Evolutionary conservation across 805 yeast genomes (phyloP).

Genomic region (Naumovozyma castellii): DNA sequence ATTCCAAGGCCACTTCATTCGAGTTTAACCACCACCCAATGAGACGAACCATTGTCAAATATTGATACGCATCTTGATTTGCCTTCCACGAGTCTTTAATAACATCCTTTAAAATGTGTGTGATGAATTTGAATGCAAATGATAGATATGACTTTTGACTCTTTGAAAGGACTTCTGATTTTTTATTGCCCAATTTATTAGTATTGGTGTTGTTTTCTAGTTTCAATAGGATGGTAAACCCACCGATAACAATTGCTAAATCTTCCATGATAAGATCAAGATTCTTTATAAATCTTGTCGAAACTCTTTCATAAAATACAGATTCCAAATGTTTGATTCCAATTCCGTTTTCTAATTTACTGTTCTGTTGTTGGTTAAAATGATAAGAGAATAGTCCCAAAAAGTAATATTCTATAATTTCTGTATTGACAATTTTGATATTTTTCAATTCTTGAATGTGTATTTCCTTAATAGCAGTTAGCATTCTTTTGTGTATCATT

Average conservation of each 20-base stretch:
- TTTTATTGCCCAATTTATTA: conserved; percentile 2
- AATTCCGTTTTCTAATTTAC: conserved; percentile 7
- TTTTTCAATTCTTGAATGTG: conserved; percentile 18
- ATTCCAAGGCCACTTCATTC: conserved; percentile 35
- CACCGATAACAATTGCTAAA: conserved; percentile 20
- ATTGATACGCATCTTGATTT: conserved; percentile 11
- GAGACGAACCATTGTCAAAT: conserved; percentile 38
- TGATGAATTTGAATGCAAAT: conserved; percentile 35
- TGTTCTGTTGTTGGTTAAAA: conserved; percentile 6
- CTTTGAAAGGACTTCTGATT: conserved; percentile 7
- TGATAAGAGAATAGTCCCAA: conserved; percentile 22
- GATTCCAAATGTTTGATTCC: conserved; percentile 12
- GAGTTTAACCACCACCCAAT: conserved; percentile 50
- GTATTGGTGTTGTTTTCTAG: conserved; percentile 1
- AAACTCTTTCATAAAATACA: conserved; percentile 16
- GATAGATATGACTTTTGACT: conserved; percentile 24
- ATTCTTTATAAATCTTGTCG: conserved; percentile 21
- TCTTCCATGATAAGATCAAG: conserved; percentile 19
- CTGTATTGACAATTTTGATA: conserved; percentile 23
- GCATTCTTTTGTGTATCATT: conserved; percentile 18
- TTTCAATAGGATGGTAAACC: conserved; percentile 17
- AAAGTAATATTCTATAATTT: conserved; percentile 27
- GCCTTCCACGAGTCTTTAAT: conserved; percentile 25
- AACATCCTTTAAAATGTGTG: conserved; percentile 27
- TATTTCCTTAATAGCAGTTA: conserved; percentile 10